phyloP scores from a whole-genome alignment of 1,139 yeast species.

The Dujonia santamariae region DNA sequence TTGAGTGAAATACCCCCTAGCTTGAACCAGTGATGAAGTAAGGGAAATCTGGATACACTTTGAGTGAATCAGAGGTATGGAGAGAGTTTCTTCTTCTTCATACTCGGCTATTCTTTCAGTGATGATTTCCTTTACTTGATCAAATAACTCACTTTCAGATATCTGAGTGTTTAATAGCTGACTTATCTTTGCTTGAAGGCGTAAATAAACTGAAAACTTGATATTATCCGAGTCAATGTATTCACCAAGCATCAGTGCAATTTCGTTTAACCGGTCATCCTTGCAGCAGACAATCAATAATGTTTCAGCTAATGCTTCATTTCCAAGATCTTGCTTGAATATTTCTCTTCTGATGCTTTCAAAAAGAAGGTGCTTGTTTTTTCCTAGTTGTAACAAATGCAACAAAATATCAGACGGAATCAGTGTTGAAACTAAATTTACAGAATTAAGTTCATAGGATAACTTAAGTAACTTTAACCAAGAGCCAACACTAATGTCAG shows the following conservation, averaged over 20 bases:
- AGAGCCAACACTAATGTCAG: background rate
- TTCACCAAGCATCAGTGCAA: conserved; percentile 14
- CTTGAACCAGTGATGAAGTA: background rate
- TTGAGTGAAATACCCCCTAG: conserved; percentile 18
- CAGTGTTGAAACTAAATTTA: background rate
- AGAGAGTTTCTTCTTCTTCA: background rate
- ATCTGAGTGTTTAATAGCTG: background rate
- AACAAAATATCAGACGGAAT: conserved; percentile 1
- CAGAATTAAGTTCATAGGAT: background rate
- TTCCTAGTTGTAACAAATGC: background rate
- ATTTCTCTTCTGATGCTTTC: conserved; percentile 16
- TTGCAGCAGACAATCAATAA: conserved; percentile 14
- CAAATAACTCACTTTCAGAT: conserved; percentile 11
- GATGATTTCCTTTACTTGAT: conserved; percentile 7
- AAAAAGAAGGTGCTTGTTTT: conserved; percentile 8
- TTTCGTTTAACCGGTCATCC: conserved; percentile 3
- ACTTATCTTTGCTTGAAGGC: conserved; percentile 17
- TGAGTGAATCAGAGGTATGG: conserved; percentile 4
- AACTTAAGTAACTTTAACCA: conserved; percentile 1
- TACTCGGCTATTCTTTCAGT: background rate
- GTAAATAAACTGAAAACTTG: conserved; percentile 19
- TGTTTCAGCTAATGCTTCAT: conserved; percentile 22
- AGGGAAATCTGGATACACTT: conserved; percentile 1
- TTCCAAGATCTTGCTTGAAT: conserved; percentile 21
- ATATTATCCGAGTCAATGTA: conserved; percentile 20